Conservation (phyloP, 805 yeast species). For the Metschnikowia noctiluminum region DNA sequence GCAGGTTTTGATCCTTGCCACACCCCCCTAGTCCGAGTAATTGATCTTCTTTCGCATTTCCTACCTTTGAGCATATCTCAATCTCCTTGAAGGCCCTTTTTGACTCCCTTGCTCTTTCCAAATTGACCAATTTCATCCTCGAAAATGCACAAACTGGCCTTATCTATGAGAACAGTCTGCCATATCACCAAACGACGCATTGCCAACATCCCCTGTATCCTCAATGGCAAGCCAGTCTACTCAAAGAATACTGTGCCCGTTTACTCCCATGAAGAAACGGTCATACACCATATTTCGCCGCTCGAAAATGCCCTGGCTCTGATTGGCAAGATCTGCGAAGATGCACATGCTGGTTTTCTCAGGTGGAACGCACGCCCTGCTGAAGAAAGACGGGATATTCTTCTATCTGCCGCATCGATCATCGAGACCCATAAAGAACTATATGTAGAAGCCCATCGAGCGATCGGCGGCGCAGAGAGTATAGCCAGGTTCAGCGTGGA, state of each 20-base stretch:
- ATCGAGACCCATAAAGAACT: constrained; percentile 11
- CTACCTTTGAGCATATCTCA: no score
- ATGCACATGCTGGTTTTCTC: constrained; percentile 24
- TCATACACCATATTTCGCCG: constrained; percentile 12
- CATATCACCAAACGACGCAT: neutral
- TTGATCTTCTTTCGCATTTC: no score
- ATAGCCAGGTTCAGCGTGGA: constrained; percentile 10
- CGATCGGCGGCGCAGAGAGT: constrained; percentile 7
- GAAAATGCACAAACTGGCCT: neutral
- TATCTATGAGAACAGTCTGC: neutral
- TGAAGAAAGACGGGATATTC: constrained; percentile 19
- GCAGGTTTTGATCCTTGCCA: no score
- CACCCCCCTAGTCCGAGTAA: no score
- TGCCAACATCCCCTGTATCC: constrained; percentile 11
- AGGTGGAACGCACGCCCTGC: constrained; percentile 22
- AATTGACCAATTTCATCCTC: neutral
- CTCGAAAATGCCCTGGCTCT: constrained; percentile 1
- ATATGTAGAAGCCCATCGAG: constrained; percentile 12
- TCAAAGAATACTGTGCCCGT: constrained; percentile 9
- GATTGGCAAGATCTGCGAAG: constrained; percentile 17
- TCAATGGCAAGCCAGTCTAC: constrained; percentile 9
- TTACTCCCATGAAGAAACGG: constrained; percentile 8
- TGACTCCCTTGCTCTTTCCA: neutral
- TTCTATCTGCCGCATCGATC: constrained; percentile 18
- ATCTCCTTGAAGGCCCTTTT: no score